Evolutionary conservation across 2,329 filamentous ascomycete species (phyloP).

Genomic region (Didymella glomerata): DNA sequence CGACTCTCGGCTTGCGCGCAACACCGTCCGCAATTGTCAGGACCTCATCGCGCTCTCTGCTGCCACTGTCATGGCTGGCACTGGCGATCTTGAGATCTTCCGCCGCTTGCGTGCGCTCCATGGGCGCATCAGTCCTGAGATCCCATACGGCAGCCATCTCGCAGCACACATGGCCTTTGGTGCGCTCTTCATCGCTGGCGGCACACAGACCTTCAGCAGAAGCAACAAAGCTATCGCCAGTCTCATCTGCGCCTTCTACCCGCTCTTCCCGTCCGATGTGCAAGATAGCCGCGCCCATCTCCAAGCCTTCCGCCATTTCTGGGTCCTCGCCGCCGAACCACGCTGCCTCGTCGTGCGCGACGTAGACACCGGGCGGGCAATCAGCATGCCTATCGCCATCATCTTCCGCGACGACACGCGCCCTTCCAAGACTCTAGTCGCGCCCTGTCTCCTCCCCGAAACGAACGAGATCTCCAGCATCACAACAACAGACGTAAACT

Average conservation of each 20-base stretch:
- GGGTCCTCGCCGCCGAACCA: slow-evolving; percentile 91
- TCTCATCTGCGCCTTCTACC: slow-evolving; percentile 91
- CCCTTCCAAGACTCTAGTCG: slow-evolving; percentile 48
- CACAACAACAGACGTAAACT: slow-evolving; percentile 69
- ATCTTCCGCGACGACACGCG: slow-evolving; percentile 60
- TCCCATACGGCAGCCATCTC: slow-evolving; percentile 91
- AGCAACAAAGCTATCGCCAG: slow-evolving; percentile 86
- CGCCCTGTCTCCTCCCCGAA: slow-evolving; percentile 70
- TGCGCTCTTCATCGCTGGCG: slow-evolving; percentile 88
- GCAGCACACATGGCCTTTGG: slow-evolving; percentile 93
- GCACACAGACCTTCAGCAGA: slow-evolving; percentile 89
- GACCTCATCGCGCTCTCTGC: slow-evolving; percentile 83
- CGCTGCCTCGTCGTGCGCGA: slow-evolving; percentile 90
- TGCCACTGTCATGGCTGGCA: slow-evolving; percentile 93
- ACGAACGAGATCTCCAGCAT: slow-evolving; percentile 69
- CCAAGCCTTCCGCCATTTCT: slow-evolving; percentile 96
- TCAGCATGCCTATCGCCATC: slow-evolving; percentile 76
- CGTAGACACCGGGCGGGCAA: slow-evolving; percentile 80
- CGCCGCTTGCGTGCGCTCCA: slow-evolving; percentile 87
- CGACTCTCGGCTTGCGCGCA: slow-evolving; percentile 82
- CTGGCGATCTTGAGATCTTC: slow-evolving; percentile 85
- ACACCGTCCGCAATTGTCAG: slow-evolving; percentile 88
- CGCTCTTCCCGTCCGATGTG: slow-evolving; percentile 85
- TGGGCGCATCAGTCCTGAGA: slow-evolving; percentile 82
- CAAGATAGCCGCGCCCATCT: slow-evolving; percentile 95